Conservation (phyloP, 2,329 filamentous ascomycete genomes). For the Scortechinia acanthostroma region DNA sequence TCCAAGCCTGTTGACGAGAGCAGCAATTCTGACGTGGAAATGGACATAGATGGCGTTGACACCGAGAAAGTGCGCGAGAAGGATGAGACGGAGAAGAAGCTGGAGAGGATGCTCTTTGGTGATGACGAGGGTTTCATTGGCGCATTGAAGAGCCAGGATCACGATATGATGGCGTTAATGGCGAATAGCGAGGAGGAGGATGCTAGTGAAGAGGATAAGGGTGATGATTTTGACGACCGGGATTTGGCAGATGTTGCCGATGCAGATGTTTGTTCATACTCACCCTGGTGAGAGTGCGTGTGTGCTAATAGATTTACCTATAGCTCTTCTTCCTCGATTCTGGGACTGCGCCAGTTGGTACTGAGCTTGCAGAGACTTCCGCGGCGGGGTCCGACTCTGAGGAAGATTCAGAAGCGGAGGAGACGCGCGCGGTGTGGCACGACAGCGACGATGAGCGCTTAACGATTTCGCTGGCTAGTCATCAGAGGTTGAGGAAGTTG, state of each 20-base stretch:
- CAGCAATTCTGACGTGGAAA: conserved; percentile 8
- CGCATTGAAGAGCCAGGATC: conserved; percentile 34
- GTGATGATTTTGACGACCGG: background rate
- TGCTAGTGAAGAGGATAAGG: conserved; percentile 4
- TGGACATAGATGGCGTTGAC: conserved; percentile 15
- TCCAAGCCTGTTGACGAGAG: no score
- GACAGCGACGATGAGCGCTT: conserved; percentile 93
- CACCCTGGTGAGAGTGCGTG: no score
- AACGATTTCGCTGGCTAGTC: conserved; percentile 72
- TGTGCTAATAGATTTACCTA: background rate
- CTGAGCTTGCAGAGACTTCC: background rate
- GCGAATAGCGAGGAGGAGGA: conserved; percentile 14
- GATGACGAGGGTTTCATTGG: conserved; percentile 73
- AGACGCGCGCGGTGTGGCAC: conserved; percentile 66
- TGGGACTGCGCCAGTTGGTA: conserved; percentile 30
- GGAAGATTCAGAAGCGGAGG: background rate
- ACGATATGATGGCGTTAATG: conserved; percentile 23
- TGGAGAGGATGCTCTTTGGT: conserved; percentile 83
- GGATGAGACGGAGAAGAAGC: conserved; percentile 75
- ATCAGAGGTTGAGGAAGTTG: conserved; percentile 74
- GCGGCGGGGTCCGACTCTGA: background rate
- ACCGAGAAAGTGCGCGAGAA: conserved; percentile 40
- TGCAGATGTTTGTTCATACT: conserved; percentile 43
- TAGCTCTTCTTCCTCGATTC: conserved; percentile 75
- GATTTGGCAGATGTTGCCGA: conserved; percentile 58